phyloP scores from a whole-genome alignment of 1,139 yeast genomes.

The Kodamaea arcana region DNA sequence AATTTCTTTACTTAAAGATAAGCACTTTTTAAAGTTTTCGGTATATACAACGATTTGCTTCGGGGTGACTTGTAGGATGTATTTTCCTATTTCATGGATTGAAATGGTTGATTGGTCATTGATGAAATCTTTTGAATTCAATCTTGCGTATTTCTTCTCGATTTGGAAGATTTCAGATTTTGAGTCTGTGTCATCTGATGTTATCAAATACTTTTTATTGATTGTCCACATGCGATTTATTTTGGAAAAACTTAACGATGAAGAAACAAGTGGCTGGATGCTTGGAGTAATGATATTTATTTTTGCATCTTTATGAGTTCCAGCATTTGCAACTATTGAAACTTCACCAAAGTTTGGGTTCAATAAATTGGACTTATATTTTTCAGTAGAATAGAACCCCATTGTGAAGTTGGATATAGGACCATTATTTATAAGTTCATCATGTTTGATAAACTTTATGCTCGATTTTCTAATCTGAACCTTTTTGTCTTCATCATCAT shows the following conservation, averaged over 20 bases:
- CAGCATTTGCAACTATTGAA: constrained; percentile 69
- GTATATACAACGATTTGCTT: constrained; percentile 64
- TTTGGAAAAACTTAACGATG: constrained; percentile 71
- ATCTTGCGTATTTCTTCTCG: constrained; percentile 60
- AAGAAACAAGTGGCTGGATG: constrained; percentile 60
- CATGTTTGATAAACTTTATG: constrained; percentile 44
- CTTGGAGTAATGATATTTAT: constrained; percentile 62
- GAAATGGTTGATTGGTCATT: constrained; percentile 63
- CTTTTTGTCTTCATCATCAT: constrained; percentile 17
- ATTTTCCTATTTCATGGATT: constrained; percentile 60
- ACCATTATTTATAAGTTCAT: constrained; percentile 62
- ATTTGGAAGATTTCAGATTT: constrained; percentile 75
- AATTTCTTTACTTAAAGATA: constrained; percentile 33
- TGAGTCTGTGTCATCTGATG: constrained; percentile 62
- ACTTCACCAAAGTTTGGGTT: constrained; percentile 66
- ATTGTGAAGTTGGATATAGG: constrained; percentile 69
- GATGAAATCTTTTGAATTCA: constrained; percentile 61
- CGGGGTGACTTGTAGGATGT: constrained; percentile 72
- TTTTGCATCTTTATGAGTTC: constrained; percentile 53
- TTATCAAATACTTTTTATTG: constrained; percentile 54
- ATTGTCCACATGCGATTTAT: constrained; percentile 75
- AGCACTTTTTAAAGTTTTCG: constrained; percentile 48
- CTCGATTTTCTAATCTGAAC: constrained; percentile 23
- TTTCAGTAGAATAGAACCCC: constrained; percentile 58
- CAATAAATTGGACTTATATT: constrained; percentile 53